Conservation (phyloP, 2,329 filamentous ascomycete genomes). For the Neophaeococcomyces mojaviensis region DNA sequence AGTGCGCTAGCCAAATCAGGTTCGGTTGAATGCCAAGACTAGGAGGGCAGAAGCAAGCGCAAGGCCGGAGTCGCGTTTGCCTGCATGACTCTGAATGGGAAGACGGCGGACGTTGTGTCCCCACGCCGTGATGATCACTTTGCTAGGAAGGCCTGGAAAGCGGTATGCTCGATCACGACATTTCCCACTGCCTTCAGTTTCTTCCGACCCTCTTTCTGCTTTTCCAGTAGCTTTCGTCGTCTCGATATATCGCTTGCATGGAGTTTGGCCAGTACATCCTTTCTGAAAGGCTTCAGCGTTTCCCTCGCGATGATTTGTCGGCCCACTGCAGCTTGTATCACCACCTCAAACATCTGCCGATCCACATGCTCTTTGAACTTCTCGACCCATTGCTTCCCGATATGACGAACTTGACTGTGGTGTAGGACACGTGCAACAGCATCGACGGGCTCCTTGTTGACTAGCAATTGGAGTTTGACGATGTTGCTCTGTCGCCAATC, state of each 20-base stretch:
- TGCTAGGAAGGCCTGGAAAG: conserved; percentile 87
- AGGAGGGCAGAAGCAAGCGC: no score
- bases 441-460: conserved; percentile 90
- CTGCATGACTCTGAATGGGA: no score
- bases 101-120: no score
- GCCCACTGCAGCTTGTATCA: conserved; percentile 86
- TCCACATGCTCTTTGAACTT: conserved; percentile 98
- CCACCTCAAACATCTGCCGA: conserved; percentile 91
- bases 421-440: conserved; percentile 90
- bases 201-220: conserved; percentile 93
- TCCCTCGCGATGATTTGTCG: conserved; percentile 79
- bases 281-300: conserved; percentile 92
- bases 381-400: conserved; percentile 80
- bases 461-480: conserved; percentile 82
- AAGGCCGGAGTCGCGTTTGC: no score
- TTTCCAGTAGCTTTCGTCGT: conserved; percentile 80
- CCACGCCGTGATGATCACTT: conserved; percentile 46
- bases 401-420: conserved; percentile 66
- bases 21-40: background rate
- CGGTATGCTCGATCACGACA: conserved; percentile 91
- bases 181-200: conserved; percentile 70
- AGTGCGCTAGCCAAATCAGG: background rate
- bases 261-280: conserved; percentile 87
- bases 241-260: conserved; percentile 83
- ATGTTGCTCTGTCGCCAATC: conserved; percentile 75